phyloP scores from a whole-genome alignment of 2,329 filamentous ascomycete genomes.

The Penicillium aurantiogriseum region DNA sequence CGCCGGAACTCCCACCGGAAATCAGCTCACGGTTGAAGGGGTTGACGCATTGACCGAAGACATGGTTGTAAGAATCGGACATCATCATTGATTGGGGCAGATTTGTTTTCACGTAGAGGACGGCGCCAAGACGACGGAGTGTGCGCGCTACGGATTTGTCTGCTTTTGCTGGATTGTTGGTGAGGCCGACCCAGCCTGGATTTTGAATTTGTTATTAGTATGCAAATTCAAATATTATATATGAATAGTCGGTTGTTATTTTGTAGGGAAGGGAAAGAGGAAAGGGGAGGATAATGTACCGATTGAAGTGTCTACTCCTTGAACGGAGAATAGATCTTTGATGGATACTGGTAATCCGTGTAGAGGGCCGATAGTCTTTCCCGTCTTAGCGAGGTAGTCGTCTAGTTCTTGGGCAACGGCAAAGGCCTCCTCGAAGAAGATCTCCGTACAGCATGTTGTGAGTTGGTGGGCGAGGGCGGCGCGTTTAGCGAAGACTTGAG shows the following conservation, averaged over 20 bases:
- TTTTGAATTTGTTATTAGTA: neutral
- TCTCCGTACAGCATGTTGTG: conserved; percentile 49
- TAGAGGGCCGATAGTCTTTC: conserved; percentile 53
- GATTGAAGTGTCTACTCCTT: conserved; percentile 26
- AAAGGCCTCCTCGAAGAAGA: conserved; percentile 52
- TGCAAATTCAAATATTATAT: too few species aligned
- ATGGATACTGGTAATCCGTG: conserved; percentile 59
- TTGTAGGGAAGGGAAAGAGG: too few species aligned
- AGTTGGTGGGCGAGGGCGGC: conserved; percentile 36
- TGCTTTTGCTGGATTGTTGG: conserved; percentile 18
- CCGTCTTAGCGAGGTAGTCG: conserved; percentile 38
- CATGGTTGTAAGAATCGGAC: conserved; percentile 35
- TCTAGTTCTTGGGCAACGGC: conserved; percentile 48
- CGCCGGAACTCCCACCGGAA: conserved; percentile 56
- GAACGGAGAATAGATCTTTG: conserved; percentile 36
- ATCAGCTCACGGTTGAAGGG: conserved; percentile 53
- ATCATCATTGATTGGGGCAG: conserved; percentile 29
- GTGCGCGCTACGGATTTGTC: conserved; percentile 25
- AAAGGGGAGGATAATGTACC: conserved; percentile 5
- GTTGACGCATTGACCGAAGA: conserved; percentile 56
- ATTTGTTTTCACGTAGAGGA: conserved; percentile 28
- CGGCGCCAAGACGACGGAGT: conserved; percentile 23
- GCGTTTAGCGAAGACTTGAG: conserved; percentile 41
- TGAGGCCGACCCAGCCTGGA: conserved; percentile 26
- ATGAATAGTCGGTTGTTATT: too few species aligned